A percentile compares a stretch with the other conserved stretches of the same genome.
phyloP scores from a whole-genome alignment of 208 protist species.

The Blechomonas ayalai region DNA sequence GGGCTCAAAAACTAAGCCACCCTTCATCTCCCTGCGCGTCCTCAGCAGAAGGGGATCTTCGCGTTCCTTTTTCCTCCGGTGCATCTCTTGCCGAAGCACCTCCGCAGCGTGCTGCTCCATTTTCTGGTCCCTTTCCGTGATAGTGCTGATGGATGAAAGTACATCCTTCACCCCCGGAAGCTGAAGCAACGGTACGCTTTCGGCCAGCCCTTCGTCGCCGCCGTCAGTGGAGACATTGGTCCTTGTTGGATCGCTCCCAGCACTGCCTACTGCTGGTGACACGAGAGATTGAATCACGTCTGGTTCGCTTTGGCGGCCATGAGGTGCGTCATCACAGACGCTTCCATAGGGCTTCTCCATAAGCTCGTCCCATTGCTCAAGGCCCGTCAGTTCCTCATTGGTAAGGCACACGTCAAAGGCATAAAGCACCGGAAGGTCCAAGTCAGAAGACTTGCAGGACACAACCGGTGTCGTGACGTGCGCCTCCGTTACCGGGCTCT shows the following conservation, averaged over 20 bases:
- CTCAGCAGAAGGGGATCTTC: neutral
- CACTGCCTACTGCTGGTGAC: too few species aligned
- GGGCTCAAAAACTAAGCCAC: conserved; percentile 27
- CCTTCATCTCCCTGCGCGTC: conserved; percentile 10
- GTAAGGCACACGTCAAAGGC: conserved; percentile 53
- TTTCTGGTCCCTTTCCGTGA: conserved; percentile 26
- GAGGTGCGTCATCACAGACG: neutral
- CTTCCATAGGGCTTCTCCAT: conserved; percentile 6
- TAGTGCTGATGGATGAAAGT: conserved; percentile 22
- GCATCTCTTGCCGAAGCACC: conserved; percentile 2
- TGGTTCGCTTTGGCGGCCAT: neutral
- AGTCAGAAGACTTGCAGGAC: too few species aligned
- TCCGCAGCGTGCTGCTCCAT: conserved; percentile 5
- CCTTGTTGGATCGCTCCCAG: too few species aligned
- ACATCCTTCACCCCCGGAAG: conserved; percentile 9
- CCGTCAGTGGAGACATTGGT: too few species aligned
- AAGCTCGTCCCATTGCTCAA: conserved; percentile 25
- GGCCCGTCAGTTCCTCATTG: conserved; percentile 10
- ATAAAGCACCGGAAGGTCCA: conserved; percentile 17
- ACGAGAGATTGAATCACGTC: too few species aligned
- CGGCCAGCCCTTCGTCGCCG: too few species aligned
- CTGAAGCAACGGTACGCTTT: too few species aligned
- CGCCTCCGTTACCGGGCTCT: neutral
- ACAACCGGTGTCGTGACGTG: too few species aligned
- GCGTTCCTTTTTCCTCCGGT: conserved; percentile 2